Conservation (phyloP, 306 rosid species). For the Malus orientalis region DNA sequence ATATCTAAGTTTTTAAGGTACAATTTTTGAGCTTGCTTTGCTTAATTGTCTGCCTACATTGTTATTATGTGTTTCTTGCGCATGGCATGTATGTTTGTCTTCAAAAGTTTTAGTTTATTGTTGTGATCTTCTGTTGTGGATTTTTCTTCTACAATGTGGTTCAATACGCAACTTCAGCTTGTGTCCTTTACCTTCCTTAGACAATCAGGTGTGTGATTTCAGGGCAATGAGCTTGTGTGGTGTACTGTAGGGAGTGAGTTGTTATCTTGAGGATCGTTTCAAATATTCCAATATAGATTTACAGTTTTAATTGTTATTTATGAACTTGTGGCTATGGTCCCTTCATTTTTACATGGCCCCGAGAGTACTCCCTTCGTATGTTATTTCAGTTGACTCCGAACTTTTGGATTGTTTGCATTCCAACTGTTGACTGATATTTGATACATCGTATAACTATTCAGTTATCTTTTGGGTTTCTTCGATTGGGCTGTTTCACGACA, state of each 20-base stretch:
- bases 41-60: not conserved
- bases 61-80: not conserved
- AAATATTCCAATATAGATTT: not conserved
- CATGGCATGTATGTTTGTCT: too few species aligned
- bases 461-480: not conserved
- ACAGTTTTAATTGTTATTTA: not conserved
- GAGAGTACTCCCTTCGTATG: not conserved
- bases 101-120: not conserved
- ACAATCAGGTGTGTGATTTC: not conserved
- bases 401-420: not conserved
- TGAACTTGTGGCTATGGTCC: not conserved
- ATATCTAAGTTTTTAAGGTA: constrained; percentile 41
- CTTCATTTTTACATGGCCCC: not conserved
- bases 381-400: not conserved
- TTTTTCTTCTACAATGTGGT: not conserved
- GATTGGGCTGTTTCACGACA: not conserved
- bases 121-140: not conserved
- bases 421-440: not conserved
- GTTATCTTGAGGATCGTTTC: not conserved
- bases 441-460: not conserved
- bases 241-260: not conserved
- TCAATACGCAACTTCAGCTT: not conserved
- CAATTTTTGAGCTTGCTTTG: not conserved
- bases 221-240: not conserved
- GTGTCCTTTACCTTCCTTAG: not conserved